These are phyloP conservation scores for Taphrina betulina DNA, from an alignment of 1,139 yeast genomes.

Conservation along the genomic window DNA sequence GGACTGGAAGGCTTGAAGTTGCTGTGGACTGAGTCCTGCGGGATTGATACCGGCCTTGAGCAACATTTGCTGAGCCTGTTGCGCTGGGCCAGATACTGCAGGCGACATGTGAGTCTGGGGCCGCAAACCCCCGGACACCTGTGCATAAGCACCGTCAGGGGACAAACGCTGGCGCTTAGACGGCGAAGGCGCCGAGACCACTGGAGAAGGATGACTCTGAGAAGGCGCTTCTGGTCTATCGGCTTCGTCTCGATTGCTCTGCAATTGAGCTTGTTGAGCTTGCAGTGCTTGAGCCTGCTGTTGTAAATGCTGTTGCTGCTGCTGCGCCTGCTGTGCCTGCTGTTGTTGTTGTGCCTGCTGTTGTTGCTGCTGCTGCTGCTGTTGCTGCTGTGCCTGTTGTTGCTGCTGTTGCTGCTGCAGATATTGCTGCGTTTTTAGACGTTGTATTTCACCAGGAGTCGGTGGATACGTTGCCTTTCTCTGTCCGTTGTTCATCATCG, in stretches of 20 bases:
- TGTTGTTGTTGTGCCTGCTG: conserved; percentile 39
- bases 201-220: conserved; percentile 26
- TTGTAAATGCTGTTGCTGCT: conserved; percentile 27
- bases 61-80: conserved; percentile 43
- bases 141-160: conserved; percentile 44
- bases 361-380: conserved; percentile 33
- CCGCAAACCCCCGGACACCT: conserved; percentile 27
- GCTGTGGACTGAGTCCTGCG: conserved; percentile 35
- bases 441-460: conserved; percentile 32
- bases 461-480: conserved; percentile 30
- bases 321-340: conserved; percentile 41
- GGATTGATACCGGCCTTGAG: conserved; percentile 40
- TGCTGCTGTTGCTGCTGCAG: conserved; percentile 41
- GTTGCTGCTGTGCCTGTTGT: conserved; percentile 40
- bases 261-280: conserved; percentile 40
- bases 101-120: conserved; percentile 12
- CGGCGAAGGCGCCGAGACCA: conserved; percentile 41
- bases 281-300: conserved; percentile 39
- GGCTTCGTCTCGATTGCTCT: conserved; percentile 12
- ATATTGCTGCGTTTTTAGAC: conserved; percentile 36
- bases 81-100: conserved; percentile 2
- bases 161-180: conserved; percentile 46
- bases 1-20: conserved; percentile 36
- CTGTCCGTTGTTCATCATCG: conserved; percentile 38
- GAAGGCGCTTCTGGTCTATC: background rate